Evolutionary conservation across 331 rosid genomes (phyloP), one percentile per base, ranked within the genome.

Genomic region (Quercus tomentella): DNA sequence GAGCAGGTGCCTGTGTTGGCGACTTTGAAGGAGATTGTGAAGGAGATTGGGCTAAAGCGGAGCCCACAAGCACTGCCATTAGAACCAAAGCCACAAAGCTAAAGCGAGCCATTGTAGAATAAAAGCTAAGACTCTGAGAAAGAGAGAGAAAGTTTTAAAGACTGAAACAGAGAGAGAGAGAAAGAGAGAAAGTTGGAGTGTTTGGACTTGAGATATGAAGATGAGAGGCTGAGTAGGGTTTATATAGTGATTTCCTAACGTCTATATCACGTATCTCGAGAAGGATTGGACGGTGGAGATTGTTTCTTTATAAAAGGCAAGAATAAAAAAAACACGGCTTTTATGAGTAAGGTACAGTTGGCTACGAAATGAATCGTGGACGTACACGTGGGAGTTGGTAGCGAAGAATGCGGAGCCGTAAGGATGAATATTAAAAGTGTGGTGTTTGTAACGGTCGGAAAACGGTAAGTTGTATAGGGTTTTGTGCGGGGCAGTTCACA

Each of bases 81-180:
- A 85, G 18, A 3, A 85, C 74, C 78, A 84, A 78, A 8, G 84
- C 57, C 2, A 72, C 56, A 7, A 72, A 14, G 28, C 76, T 58
- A 74, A 57, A 70, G 7, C 58, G 12, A 31, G 91, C 91, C 91
- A 88, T 85, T 51, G 41, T 26, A 74, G 20, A 49, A 62, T 1
- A 37, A 37, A 2, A 7, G 45, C 45, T 8, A 37, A 37, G 3
- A 8, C 45, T 37, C 11, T 2, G 11, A 37, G 45, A 37, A 8
- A 20, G 45, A 37, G 12, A 20, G 4, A 1, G 3, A 52, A 4
- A 66, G 22, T 7, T 14, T 22, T 9, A 10, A 7, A 15, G 17
- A 10, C 17, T 16, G 60, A 55, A 10, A 17, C 6, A 61, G 5
- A 25, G 0, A 20, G 18, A 20, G 18, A 25, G 1, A 1, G 2